phyloP scores from a whole-genome alignment of 257 asterid species.

The Solanum peruvianum region DNA sequence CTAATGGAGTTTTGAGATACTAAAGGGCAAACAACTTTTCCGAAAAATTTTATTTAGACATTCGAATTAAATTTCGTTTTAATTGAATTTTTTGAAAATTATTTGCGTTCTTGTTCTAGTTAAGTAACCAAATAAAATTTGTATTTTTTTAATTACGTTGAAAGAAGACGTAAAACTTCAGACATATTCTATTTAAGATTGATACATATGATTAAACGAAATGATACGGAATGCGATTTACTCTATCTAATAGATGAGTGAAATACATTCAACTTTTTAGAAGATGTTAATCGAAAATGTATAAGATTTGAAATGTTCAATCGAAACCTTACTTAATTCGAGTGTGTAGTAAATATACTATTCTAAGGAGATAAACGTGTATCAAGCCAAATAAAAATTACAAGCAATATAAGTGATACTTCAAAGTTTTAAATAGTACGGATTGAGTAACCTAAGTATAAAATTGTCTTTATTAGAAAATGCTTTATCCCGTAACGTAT shows the following conservation, averaged over 20 bases:
- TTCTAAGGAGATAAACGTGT: rapidly evolving
- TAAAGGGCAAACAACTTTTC: neutral
- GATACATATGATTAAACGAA: neutral
- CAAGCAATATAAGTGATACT: neutral
- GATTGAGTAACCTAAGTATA: too few species aligned
- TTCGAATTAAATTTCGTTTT: too few species aligned
- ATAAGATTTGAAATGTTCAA: neutral
- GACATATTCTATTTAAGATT: rapidly evolving
- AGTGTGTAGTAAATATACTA: rapidly evolving
- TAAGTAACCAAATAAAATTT: too few species aligned
- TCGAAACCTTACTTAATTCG: too few species aligned
- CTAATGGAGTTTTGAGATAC: neutral
- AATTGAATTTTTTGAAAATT: too few species aligned
- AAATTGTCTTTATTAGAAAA: too few species aligned
- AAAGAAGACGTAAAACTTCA: neutral
- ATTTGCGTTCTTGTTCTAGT: too few species aligned
- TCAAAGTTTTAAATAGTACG: too few species aligned
- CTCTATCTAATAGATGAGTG: neutral
- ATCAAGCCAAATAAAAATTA: too few species aligned
- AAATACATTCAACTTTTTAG: neutral
- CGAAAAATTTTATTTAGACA: rapidly evolving
- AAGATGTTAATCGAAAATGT: neutral
- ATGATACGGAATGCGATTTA: rapidly evolving
- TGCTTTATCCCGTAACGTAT: neutral
- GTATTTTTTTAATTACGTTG: too few species aligned